These are phyloP conservation scores for Neovahlkampfia damariscottae DNA, from an alignment of 78 protist species.

Conservation along the genomic window DNA sequence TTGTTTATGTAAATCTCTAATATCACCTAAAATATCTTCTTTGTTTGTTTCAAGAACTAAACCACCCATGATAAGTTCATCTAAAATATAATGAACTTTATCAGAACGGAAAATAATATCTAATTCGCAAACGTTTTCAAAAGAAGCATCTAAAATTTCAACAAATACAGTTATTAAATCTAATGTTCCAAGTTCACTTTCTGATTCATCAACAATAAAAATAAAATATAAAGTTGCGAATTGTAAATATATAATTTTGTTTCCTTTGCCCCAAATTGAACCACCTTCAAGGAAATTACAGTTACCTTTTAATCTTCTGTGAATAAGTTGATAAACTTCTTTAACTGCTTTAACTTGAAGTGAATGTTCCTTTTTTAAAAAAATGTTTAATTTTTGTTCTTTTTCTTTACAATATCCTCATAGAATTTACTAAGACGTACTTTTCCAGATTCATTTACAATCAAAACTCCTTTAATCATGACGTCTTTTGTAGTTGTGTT, in stretches of 20 bases:
- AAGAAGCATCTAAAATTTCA: conserved; percentile 82
- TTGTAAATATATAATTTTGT: conserved; percentile 75
- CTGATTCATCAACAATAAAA: conserved; percentile 69
- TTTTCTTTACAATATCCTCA: conserved; percentile 46
- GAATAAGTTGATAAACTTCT: conserved; percentile 50
- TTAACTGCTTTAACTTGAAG: background rate
- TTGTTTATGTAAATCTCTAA: conserved; percentile 2
- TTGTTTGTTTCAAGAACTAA: conserved; percentile 78
- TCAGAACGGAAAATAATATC: conserved; percentile 88
- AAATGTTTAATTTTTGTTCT: conserved; percentile 26
- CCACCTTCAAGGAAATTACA: conserved; percentile 81
- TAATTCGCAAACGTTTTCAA: conserved; percentile 93
- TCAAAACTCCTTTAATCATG: conserved; percentile 70
- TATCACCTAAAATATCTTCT: conserved; percentile 21
- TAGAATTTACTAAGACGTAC: conserved; percentile 77
- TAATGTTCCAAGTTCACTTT: conserved; percentile 80
- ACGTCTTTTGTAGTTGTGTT: too few relatives aligned
- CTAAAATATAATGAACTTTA: conserved; percentile 77
- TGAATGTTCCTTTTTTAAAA: background rate
- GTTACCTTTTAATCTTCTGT: conserved; percentile 63
- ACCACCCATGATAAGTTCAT: conserved; percentile 94
- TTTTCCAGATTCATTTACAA: conserved; percentile 82
- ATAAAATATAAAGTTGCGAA: conserved; percentile 90
- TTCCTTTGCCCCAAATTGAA: conserved; percentile 41
- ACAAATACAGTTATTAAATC: conserved; percentile 88